phyloP scores from a whole-genome alignment of 108 stramenopile genomes.

The Cafeteria roenbergensis region DNA sequence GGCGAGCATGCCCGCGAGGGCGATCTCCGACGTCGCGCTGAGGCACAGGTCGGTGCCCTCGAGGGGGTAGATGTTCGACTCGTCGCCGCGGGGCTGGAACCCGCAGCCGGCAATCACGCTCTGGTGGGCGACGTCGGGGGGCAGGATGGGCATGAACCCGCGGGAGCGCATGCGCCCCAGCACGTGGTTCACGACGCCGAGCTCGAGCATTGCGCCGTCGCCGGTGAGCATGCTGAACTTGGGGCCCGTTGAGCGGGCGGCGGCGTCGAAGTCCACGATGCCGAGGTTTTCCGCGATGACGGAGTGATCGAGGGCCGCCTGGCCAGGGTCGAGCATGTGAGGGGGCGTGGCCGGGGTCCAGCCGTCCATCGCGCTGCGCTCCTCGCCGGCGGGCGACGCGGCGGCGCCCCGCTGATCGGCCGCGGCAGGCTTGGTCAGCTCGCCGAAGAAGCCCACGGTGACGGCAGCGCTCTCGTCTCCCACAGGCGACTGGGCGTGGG shows the following conservation, averaged over 20 bases:
- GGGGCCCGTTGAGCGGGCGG: constrained; percentile 2
- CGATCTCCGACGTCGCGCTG: constrained; percentile 12
- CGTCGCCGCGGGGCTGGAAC: constrained; percentile 21
- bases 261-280: constrained; percentile 12
- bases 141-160: background rate
- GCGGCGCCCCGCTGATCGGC: too few species aligned
- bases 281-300: constrained; percentile 5
- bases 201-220: constrained; percentile 15
- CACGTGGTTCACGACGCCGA: constrained; percentile 1
- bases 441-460: too few species aligned
- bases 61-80: constrained; percentile 11
- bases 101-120: constrained; percentile 8
- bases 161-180: background rate
- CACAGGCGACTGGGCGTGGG: background rate
- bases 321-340: too few species aligned
- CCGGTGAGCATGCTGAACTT: constrained; percentile 4
- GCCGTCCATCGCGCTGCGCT: too few species aligned
- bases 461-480: background rate
- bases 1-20: constrained; percentile 1
- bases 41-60: constrained; percentile 10
- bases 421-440: too few species aligned
- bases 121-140: constrained; percentile 11
- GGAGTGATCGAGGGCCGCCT: background rate
- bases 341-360: too few species aligned
- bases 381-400: too few species aligned